A percentile compares a stretch with the other conserved stretches of the same genome.
phyloP scores from a whole-genome alignment of 352 stramenopile genomes.

The Aphanomyces invadans region DNA sequence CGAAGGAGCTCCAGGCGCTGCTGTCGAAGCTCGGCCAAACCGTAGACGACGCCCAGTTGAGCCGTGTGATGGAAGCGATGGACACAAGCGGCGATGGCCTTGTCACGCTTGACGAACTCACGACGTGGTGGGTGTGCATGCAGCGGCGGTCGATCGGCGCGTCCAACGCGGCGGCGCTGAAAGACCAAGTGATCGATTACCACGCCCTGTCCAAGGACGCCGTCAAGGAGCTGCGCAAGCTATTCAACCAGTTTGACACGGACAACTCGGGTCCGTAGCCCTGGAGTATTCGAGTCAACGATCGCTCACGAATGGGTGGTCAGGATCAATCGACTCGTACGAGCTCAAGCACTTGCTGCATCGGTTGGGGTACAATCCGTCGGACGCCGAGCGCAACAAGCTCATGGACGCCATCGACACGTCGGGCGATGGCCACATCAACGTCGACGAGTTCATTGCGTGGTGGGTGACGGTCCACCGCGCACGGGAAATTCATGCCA shows the following conservation, averaged over 20 bases:
- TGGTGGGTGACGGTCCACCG: constrained; percentile 23
- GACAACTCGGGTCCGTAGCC: constrained; percentile 10
- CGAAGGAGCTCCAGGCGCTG: constrained; percentile 40
- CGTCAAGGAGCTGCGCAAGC: constrained; percentile 11
- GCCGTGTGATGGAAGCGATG: constrained; percentile 51
- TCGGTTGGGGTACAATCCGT: not conserved
- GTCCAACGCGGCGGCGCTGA: constrained; percentile 9
- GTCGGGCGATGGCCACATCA: constrained; percentile 15
- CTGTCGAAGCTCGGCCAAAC: constrained; percentile 41
- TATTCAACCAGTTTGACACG: constrained; percentile 23
- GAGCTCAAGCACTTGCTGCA: constrained; percentile 22
- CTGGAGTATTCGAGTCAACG: not conserved
- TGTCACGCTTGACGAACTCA: constrained; percentile 56
- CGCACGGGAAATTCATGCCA: constrained; percentile 10
- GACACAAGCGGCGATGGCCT: constrained; percentile 49
- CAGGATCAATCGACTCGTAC: constrained; percentile 23
- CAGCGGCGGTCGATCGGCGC: constrained; percentile 15
- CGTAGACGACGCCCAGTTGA: constrained; percentile 36
- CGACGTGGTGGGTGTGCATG: constrained; percentile 51
- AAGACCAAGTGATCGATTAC: constrained; percentile 17
- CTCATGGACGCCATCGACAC: constrained; percentile 22
- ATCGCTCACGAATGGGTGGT: too few relatives aligned
- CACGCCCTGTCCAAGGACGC: constrained; percentile 15
- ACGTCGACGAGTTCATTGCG: constrained; percentile 23
- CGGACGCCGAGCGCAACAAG: constrained; percentile 8